Conservation (phyloP, 768 basidiomycete genomes). For the Vararia minispora region DNA sequence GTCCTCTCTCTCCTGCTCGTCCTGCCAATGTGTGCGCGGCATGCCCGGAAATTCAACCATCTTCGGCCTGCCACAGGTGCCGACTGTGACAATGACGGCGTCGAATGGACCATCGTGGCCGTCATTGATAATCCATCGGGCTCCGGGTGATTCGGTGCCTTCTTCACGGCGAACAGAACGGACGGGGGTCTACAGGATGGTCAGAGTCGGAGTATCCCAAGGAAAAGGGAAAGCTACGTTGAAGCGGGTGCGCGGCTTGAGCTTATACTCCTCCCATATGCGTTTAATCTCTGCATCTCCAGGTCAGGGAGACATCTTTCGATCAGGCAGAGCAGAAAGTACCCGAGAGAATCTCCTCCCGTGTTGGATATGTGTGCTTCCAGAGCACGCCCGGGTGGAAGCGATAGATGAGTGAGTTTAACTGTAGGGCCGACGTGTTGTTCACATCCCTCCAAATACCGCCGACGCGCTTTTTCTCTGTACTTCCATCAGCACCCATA, state of each 20-base stretch:
- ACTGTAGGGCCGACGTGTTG: constrained; percentile 36
- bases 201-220: constrained; percentile 20
- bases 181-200: constrained; percentile 4
- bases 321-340: background rate
- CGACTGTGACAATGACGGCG: constrained; percentile 37
- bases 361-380: constrained; percentile 31
- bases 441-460: constrained; percentile 45
- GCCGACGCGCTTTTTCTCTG: constrained; percentile 24
- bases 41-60: constrained; percentile 34
- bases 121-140: constrained; percentile 38
- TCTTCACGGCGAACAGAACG: constrained; percentile 1
- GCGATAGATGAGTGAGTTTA: constrained; percentile 40
- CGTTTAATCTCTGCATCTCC: constrained; percentile 23
- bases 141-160: constrained; percentile 6
- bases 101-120: constrained; percentile 36
- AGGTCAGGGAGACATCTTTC: background rate
- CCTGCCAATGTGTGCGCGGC: constrained; percentile 22
- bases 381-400: constrained; percentile 37
- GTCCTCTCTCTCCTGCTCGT: constrained; percentile 3
- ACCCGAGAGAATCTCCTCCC: constrained; percentile 41
- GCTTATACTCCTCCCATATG: constrained; percentile 40
- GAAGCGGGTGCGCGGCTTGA: constrained; percentile 34
- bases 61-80: constrained; percentile 37
- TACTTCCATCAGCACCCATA: too few relatives aligned
- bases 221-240: constrained; percentile 29